A percentile compares a stretch with the other conserved stretches of the same genome.
Conservation (phyloP, 345 rosid species). For the Cochlearia excelsa region DNA sequence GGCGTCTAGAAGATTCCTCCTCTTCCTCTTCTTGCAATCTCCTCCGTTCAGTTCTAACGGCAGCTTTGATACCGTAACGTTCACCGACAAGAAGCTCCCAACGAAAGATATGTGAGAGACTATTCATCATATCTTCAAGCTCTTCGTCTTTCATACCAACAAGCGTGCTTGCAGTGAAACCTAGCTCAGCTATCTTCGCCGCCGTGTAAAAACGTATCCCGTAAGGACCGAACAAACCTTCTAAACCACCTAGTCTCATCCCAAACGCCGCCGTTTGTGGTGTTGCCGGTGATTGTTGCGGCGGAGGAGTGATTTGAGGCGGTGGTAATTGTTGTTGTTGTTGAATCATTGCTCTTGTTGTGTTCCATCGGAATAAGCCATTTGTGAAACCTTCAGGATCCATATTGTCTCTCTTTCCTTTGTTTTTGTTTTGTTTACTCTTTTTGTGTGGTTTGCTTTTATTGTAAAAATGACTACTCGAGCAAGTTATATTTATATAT, state of each 20-base stretch:
- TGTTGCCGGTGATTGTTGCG: conserved; percentile 27
- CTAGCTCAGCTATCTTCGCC: conserved; percentile 87
- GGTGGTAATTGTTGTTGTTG: conserved; percentile 3
- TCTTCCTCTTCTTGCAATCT: conserved; percentile 44
- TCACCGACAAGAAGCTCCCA: conserved; percentile 97
- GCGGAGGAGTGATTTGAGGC: conserved; percentile 38
- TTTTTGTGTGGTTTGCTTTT: conserved; percentile 27
- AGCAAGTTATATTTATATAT: conserved; percentile 28
- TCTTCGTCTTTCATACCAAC: conserved; percentile 91
- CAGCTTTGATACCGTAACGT: conserved; percentile 87
- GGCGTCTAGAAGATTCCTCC: conserved; percentile 60
- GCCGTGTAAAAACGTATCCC: conserved; percentile 85
- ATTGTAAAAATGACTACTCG: conserved; percentile 27
- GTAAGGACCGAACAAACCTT: conserved; percentile 75
- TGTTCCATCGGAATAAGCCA: conserved; percentile 80
- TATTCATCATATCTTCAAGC: conserved; percentile 98
- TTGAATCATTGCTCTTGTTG: conserved; percentile 43
- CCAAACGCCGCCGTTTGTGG: conserved; percentile 39
- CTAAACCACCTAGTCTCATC: conserved; percentile 59
- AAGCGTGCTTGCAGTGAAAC: conserved; percentile 91
- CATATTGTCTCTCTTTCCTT: conserved; percentile 32
- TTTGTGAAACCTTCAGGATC: conserved; percentile 80
- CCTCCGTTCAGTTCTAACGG: conserved; percentile 84
- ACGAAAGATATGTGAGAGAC: conserved; percentile 76
- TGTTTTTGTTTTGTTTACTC: conserved; percentile 5